Percentiles rank a stretch among this genome's conserved stretches.
Conservation (phyloP, 306 rosid species). For the Crotalaria pallida region DNA sequence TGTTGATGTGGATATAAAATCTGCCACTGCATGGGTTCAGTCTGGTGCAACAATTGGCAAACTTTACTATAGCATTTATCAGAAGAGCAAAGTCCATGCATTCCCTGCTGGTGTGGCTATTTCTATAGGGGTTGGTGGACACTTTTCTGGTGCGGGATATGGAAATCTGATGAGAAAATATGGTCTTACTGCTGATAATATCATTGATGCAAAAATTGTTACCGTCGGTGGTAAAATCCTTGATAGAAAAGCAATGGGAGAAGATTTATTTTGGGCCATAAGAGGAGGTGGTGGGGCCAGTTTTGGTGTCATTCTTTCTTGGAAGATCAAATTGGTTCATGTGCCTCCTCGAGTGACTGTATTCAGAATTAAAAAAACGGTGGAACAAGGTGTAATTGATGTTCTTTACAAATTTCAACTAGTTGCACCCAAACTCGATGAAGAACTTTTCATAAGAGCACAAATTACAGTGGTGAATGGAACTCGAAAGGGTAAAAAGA, state of each 20-base stretch:
- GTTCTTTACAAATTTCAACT: conserved; percentile 41
- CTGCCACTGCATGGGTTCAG: neutral
- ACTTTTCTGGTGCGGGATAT: conserved; percentile 75
- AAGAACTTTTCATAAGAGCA: conserved; percentile 26
- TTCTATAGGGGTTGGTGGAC: conserved; percentile 62
- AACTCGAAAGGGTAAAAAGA: neutral
- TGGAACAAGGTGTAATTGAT: conserved; percentile 34
- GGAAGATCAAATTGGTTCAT: conserved; percentile 43
- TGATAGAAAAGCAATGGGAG: conserved; percentile 30
- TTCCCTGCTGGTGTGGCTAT: conserved; percentile 54
- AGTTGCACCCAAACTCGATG: conserved; percentile 27
- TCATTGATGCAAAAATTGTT: conserved; percentile 25
- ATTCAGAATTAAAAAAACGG: conserved; percentile 29
- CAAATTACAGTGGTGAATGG: neutral
- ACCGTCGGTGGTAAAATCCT: conserved; percentile 22
- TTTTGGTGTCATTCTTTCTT: conserved; percentile 60
- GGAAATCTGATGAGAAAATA: conserved; percentile 66
- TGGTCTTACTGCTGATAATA: conserved; percentile 62
- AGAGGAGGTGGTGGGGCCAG: conserved; percentile 46
- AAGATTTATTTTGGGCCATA: conserved; percentile 39
- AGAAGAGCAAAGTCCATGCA: neutral
- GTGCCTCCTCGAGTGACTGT: conserved; percentile 50
- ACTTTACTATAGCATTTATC: conserved; percentile 14
- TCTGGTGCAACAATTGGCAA: conserved; percentile 29
- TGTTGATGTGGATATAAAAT: neutral